phyloP scores from a whole-genome alignment of 2,329 filamentous ascomycete genomes.

The Moelleriella libera region DNA sequence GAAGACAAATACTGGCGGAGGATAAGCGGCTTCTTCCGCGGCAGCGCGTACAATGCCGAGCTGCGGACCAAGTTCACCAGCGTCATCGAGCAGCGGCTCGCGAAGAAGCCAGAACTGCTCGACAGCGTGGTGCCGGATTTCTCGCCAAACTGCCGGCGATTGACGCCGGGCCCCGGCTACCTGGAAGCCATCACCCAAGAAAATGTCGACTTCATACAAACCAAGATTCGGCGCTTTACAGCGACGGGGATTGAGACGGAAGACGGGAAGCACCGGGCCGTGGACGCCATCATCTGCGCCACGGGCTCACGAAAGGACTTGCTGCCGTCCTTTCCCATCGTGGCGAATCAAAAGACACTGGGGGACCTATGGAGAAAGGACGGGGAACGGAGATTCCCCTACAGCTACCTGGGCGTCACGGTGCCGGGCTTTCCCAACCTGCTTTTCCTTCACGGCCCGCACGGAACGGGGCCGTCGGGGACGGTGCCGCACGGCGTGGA shows the following conservation, averaged over 20 bases:
- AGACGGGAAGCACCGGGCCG: constrained; percentile 40
- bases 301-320: constrained; percentile 51
- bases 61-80: constrained; percentile 27
- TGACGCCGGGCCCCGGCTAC: constrained; percentile 54
- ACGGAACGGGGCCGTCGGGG: constrained; percentile 44
- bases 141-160: constrained; percentile 47
- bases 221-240: constrained; percentile 43
- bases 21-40: constrained; percentile 39
- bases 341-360: constrained; percentile 38
- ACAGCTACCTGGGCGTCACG: constrained; percentile 51
- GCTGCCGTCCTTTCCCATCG: constrained; percentile 46
- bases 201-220: constrained; percentile 48
- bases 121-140: constrained; percentile 46
- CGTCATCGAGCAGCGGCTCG: constrained; percentile 39
- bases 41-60: constrained; percentile 32
- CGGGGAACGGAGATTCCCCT: constrained; percentile 45
- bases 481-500: constrained; percentile 56
- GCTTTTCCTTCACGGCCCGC: constrained; percentile 48
- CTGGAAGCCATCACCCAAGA: constrained; percentile 47
- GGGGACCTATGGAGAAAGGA: constrained; percentile 39
- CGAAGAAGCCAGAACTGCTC: constrained; percentile 39
- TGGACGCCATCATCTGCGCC: constrained; percentile 53
- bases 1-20: constrained; percentile 49
- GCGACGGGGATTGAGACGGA: constrained; percentile 43
- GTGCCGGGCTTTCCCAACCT: constrained; percentile 56